Conservation (phyloP, 176 grass and related monocot genomes). For the Phyllostachys edulis region DNA sequence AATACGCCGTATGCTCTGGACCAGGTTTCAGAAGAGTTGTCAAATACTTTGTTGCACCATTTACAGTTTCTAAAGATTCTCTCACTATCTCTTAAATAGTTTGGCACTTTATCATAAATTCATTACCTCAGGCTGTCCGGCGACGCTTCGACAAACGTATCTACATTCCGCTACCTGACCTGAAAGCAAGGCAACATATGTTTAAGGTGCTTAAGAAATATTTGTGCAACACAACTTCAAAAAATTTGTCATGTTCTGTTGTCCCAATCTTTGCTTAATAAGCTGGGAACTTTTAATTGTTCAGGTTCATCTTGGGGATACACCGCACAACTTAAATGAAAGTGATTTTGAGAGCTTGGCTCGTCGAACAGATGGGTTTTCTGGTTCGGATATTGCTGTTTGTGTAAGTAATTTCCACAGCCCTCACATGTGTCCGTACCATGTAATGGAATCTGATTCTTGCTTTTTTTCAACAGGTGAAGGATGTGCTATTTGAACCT, state of each 20-base stretch:
- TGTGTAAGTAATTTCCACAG: constrained; percentile 61
- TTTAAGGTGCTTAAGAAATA: constrained; percentile 72
- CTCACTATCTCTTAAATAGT: background rate
- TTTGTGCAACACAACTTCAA: background rate
- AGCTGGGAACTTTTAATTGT: constrained; percentile 23
- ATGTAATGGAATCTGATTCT: background rate
- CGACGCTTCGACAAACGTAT: constrained; percentile 96
- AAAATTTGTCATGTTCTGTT: background rate
- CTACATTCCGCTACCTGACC: constrained; percentile 95
- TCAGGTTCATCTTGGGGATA: constrained; percentile 97
- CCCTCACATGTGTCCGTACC: background rate
- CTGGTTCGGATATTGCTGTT: constrained; percentile 92
- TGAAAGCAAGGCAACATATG: constrained; percentile 96
- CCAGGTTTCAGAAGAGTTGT: constrained; percentile 51
- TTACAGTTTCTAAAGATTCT: background rate
- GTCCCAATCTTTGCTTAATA: constrained; percentile 23
- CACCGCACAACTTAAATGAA: constrained; percentile 79
- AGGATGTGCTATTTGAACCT: constrained; percentile 93
- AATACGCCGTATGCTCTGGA: constrained; percentile 96
- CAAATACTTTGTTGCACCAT: constrained; percentile 6
- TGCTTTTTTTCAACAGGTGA: constrained; percentile 56
- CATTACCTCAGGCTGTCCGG: constrained; percentile 71
- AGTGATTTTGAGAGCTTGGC: constrained; percentile 87
- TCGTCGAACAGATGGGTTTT: constrained; percentile 78
- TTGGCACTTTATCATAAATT: constrained; percentile 27